Conservation (phyloP, 1,139 yeast species). For the Eremothecium sinecaudum region DNA sequence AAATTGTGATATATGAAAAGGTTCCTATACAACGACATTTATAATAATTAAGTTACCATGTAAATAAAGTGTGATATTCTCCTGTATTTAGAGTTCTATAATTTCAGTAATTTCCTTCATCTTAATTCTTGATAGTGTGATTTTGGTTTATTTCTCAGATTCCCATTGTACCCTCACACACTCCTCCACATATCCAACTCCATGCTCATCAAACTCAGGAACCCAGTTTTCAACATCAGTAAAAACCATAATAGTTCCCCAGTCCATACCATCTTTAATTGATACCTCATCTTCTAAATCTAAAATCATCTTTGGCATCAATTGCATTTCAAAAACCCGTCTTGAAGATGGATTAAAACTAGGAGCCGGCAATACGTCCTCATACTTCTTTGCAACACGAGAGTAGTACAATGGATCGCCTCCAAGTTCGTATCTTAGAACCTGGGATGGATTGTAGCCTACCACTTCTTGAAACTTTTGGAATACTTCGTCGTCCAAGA, state of each 20-base stretch:
- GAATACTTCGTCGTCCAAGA: conserved; percentile 68
- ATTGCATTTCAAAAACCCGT: conserved; percentile 72
- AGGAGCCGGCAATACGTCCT: conserved; percentile 24
- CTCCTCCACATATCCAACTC: conserved; percentile 80
- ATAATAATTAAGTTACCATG: conserved; percentile 28
- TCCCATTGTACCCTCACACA: conserved; percentile 98
- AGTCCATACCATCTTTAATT: conserved; percentile 77
- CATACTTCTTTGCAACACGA: conserved; percentile 36
- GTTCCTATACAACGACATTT: conserved; percentile 58
- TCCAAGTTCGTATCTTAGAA: conserved; percentile 68
- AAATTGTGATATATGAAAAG: conserved; percentile 65
- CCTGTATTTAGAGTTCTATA: conserved; percentile 3
- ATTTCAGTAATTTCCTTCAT: neutral
- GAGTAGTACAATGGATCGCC: conserved; percentile 70
- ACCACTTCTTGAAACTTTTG: conserved; percentile 67
- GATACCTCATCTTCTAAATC: conserved; percentile 55
- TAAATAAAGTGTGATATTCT: conserved; percentile 1
- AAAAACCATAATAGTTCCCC: conserved; percentile 89
- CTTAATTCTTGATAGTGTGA: no score
- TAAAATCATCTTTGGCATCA: conserved; percentile 88
- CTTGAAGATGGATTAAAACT: conserved; percentile 51
- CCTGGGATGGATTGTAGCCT: conserved; percentile 76
- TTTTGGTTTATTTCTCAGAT: conserved; percentile 14
- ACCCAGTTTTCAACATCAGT: conserved; percentile 67
- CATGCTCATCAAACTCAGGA: conserved; percentile 49